Evolutionary conservation across 805 yeast species (phyloP).

Genomic region (Candida oleophila): DNA sequence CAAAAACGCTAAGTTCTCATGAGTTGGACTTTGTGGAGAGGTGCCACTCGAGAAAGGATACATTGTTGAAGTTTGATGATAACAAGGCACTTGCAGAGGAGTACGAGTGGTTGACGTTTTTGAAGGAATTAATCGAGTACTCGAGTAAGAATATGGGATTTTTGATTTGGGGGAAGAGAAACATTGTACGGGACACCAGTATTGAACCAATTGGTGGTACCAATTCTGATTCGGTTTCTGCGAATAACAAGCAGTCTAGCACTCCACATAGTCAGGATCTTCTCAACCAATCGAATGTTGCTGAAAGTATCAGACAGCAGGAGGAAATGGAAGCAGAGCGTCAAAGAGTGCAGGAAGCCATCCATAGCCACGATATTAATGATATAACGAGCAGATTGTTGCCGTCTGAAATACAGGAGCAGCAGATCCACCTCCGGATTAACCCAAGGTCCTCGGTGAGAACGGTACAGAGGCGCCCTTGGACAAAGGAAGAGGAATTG

Average conservation of each 20-base stretch:
- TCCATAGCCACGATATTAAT: constrained; percentile 18
- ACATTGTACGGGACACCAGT: constrained; percentile 10
- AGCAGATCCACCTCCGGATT: constrained; percentile 39
- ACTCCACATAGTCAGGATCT: constrained; percentile 23
- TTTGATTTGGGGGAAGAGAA: constrained; percentile 66
- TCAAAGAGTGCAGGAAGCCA: constrained; percentile 6
- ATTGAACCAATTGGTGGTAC: neutral
- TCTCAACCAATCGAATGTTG: constrained; percentile 6
- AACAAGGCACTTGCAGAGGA: constrained; percentile 59
- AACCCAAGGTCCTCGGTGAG: constrained; percentile 28
- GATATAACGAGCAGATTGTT: constrained; percentile 32
- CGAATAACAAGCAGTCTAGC: constrained; percentile 7
- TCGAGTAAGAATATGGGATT: constrained; percentile 72
- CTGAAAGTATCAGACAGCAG: constrained; percentile 5
- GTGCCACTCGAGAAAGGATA: constrained; percentile 69
- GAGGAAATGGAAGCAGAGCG: constrained; percentile 4
- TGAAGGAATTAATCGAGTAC: constrained; percentile 76
- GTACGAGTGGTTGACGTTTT: constrained; percentile 84
- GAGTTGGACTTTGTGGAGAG: constrained; percentile 78
- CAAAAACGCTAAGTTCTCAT: constrained; percentile 57
- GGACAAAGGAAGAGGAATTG: constrained; percentile 88
- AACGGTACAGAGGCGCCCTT: constrained; percentile 54
- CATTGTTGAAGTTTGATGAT: constrained; percentile 46
- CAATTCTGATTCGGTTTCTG: constrained; percentile 6
- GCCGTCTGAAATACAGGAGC: constrained; percentile 45